phyloP scores from a whole-genome alignment of 805 yeast genomes.

The Limtongozyma cylindracea region DNA sequence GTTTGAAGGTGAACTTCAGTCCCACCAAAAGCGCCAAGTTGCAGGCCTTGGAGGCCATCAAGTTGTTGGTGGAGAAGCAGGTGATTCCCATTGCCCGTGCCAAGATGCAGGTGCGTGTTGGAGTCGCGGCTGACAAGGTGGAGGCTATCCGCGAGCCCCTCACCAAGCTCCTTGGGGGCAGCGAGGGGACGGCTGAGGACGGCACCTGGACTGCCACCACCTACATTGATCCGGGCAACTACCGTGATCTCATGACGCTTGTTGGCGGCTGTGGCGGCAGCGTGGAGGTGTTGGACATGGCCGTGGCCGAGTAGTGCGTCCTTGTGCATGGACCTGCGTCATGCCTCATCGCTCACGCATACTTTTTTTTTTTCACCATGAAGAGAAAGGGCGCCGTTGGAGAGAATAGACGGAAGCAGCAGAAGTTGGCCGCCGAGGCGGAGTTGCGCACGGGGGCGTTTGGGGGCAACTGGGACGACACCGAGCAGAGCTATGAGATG shows the following conservation, averaged over 20 bases:
- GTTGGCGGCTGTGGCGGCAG: conserved; percentile 20
- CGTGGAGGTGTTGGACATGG: conserved; percentile 72
- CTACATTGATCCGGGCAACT: conserved; percentile 75
- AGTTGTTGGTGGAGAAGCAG: conserved; percentile 48
- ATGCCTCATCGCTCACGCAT: too few species aligned
- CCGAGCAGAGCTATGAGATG: conserved; percentile 59
- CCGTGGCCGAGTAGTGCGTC: conserved; percentile 26
- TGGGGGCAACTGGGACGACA: conserved; percentile 40
- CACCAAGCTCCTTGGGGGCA: too few species aligned
- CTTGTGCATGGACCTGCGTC: too few species aligned
- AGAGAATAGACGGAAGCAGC: too few species aligned
- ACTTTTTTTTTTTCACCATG: too few species aligned
- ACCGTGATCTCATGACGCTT: conserved; percentile 40
- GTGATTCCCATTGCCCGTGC: conserved; percentile 87
- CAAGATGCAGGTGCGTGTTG: conserved; percentile 65
- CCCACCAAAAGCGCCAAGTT: conserved; percentile 55
- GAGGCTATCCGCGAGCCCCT: too few species aligned
- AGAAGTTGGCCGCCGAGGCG: too few species aligned
- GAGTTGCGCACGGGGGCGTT: too few species aligned
- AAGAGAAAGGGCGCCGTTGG: too few species aligned
- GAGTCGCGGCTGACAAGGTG: conserved; percentile 21
- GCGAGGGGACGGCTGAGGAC: too few species aligned
- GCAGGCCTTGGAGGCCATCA: conserved; percentile 85
- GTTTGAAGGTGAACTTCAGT: conserved; percentile 55
- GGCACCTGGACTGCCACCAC: too few species aligned